These are phyloP conservation scores for Allodekkera sacchari DNA, from an alignment of 805 yeast genomes.

Conservation along the genomic window DNA sequence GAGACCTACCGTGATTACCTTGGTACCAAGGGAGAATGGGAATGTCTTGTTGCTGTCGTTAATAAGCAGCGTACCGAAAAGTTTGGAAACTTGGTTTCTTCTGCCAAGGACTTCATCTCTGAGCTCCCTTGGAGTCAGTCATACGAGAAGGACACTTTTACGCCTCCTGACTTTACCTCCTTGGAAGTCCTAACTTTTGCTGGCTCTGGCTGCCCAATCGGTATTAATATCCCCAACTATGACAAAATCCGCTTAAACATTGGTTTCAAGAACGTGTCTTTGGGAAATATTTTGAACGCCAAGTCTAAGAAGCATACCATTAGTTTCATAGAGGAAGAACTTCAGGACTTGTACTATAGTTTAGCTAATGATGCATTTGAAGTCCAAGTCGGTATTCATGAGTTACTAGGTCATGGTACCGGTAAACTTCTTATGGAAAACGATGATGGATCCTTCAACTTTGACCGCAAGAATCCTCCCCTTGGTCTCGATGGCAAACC, in stretches of 20 bases:
- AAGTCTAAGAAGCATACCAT: slow-evolving; percentile 60
- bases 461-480: slow-evolving; percentile 58
- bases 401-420: slow-evolving; percentile 83
- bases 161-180: slow-evolving; percentile 90
- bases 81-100: slow-evolving; percentile 58
- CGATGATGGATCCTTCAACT: slow-evolving; percentile 59
- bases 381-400: slow-evolving; percentile 92
- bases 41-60: slow-evolving; percentile 83
- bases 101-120: slow-evolving; percentile 56
- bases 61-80: slow-evolving; percentile 80
- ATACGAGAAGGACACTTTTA: slow-evolving; percentile 77
- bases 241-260: slow-evolving; percentile 77
- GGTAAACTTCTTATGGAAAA: slow-evolving; percentile 66
- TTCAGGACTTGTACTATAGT: slow-evolving; percentile 53
- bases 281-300: slow-evolving; percentile 79
- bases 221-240: slow-evolving; percentile 87
- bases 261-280: slow-evolving; percentile 85
- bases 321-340: slow-evolving; percentile 50
- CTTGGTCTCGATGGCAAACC: slow-evolving; percentile 52
- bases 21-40: slow-evolving; percentile 92
- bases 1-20: slow-evolving; percentile 91
- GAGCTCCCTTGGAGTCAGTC: slow-evolving; percentile 70
- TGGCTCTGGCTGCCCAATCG: slow-evolving; percentile 87
- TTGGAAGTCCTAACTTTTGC: slow-evolving; percentile 85
- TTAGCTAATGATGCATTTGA: slow-evolving; percentile 80